Evolutionary conservation across 441 rosid species (phyloP), one percentile per base, ranked within the genome.

Genomic region (Arabidopsis hybrid): DNA sequence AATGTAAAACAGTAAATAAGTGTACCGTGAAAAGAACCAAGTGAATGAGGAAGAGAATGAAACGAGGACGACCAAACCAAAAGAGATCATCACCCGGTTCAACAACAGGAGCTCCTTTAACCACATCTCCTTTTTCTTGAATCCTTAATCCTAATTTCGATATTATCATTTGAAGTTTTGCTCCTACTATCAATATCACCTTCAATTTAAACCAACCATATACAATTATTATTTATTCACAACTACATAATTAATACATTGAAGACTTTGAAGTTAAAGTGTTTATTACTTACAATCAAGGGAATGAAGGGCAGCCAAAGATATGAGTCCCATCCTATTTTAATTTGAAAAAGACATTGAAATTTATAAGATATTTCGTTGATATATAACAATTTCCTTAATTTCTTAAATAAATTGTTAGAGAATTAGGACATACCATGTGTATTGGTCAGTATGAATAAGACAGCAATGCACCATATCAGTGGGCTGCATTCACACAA

Each of bases 1-100:
- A 7, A 35, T 7, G n/a, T 34, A 42, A 21, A 55, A 5, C 7
- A 9, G 52, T 18, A 14, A 31, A 26, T 39, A 59, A 34, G 34
- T 57, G 36, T 80, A 92, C 97, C 97, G 88, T 92, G 79, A 95
- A 95, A 71, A 95, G 96, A 69, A 85, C 88, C 38, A 91, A 50
- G 73, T 93, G 97, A 71, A 95, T 89, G 62, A 95, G 92, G 63
- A 85, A 86, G 74, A 95, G 98, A 67, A 95, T 77, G 71, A 95
- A 79, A 57, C 85, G 92, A 0, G 99, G 98, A 10, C 88, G 83
- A 11, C 95, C 91, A 8, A 95, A 93, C 99, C 99, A 95, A 87
- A 95, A 95, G 57, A 92, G 95, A 14, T 92, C 92, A 74, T 95
- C 93, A 0, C 91, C 88, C 4, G 96, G 97, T 81, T 89, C 78